Conservation (phyloP, 2,329 filamentous ascomycete species). For the Thelonectria blattea region DNA sequence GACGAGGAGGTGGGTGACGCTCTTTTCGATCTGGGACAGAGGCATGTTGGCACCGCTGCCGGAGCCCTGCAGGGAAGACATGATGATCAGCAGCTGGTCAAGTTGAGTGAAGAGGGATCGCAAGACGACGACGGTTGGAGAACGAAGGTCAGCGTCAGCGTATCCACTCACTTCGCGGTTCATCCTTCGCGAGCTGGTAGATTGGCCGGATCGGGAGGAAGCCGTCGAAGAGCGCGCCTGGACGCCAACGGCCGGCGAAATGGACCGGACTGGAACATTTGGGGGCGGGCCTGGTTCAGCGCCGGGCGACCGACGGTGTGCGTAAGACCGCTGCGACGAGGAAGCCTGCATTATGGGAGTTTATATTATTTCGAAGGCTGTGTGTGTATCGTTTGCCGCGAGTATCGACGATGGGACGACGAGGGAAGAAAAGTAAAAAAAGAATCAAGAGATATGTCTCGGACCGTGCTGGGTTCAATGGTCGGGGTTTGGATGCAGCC, state of each 20-base stretch:
- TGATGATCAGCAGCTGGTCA: conserved; percentile 34
- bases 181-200: conserved; percentile 40
- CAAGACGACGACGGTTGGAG: background rate
- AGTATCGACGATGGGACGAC: conserved; percentile 6
- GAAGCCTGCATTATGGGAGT: conserved; percentile 30
- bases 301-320: conserved; percentile 69
- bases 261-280: conserved; percentile 61
- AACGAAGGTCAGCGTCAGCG: conserved; percentile 8
- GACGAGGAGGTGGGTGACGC: conserved; percentile 94
- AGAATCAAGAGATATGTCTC: conserved; percentile 19
- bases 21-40: conserved; percentile 98
- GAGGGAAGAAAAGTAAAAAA: conserved; percentile 12
- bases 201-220: conserved; percentile 67
- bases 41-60: conserved; percentile 72
- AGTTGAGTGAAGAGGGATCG: conserved; percentile 18
- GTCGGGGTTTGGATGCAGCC: conserved; percentile 30
- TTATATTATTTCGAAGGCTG: background rate
- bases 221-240: conserved; percentile 69
- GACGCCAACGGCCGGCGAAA: conserved; percentile 66
- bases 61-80: conserved; percentile 44
- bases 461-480: conserved; percentile 28
- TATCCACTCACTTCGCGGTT: conserved; percentile 43
- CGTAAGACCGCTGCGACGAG: conserved; percentile 55
- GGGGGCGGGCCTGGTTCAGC: conserved; percentile 65
- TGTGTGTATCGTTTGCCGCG: conserved; percentile 10